Evolutionary conservation across 2,329 filamentous ascomycete genomes (phyloP).

Genomic region (Trichophaea hybrida): DNA sequence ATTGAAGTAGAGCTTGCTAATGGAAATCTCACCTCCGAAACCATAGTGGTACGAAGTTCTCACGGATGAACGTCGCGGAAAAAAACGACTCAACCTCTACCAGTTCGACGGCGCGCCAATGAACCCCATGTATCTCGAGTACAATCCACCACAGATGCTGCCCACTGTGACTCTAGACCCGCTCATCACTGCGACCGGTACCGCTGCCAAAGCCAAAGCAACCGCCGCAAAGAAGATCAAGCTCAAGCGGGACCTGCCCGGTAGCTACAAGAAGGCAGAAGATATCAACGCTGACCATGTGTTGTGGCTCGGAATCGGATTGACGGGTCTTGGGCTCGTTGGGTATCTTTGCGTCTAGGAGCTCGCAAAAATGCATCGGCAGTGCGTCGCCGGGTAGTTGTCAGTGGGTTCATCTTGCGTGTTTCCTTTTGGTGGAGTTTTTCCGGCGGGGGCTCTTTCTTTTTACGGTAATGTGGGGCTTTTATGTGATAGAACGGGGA

Average conservation of each 20-base stretch:
- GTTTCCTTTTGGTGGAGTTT: too few species aligned
- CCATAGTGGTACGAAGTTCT: slow-evolving; percentile 32
- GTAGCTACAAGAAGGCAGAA: slow-evolving; percentile 26
- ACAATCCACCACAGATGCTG: slow-evolving; percentile 51
- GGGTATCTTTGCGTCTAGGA: slow-evolving; percentile 35
- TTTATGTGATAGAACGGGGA: too few species aligned
- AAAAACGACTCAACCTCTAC: slow-evolving; percentile 49
- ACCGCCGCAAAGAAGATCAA: slow-evolving; percentile 27
- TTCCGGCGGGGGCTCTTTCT: too few species aligned
- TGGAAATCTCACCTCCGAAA: not conserved
- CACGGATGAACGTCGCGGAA: slow-evolving; percentile 46
- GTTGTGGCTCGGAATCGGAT: slow-evolving; percentile 39
- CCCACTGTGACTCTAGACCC: slow-evolving; percentile 54
- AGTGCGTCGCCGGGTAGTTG: too few species aligned
- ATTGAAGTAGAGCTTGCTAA: slow-evolving; percentile 25
- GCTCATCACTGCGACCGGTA: slow-evolving; percentile 26
- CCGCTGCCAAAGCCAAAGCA: slow-evolving; percentile 31
- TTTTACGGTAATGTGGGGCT: too few species aligned
- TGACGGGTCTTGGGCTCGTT: slow-evolving; percentile 37
- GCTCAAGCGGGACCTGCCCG: slow-evolving; percentile 28
- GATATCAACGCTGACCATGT: slow-evolving; percentile 34
- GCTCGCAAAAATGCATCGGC: too few species aligned
- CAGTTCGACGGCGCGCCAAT: slow-evolving; percentile 49
- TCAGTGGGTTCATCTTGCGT: too few species aligned
- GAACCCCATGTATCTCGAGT: slow-evolving; percentile 52